Evolutionary conservation across 139 green algal genomes (phyloP).

Genomic region (Zygnema circumcarinatum): DNA sequence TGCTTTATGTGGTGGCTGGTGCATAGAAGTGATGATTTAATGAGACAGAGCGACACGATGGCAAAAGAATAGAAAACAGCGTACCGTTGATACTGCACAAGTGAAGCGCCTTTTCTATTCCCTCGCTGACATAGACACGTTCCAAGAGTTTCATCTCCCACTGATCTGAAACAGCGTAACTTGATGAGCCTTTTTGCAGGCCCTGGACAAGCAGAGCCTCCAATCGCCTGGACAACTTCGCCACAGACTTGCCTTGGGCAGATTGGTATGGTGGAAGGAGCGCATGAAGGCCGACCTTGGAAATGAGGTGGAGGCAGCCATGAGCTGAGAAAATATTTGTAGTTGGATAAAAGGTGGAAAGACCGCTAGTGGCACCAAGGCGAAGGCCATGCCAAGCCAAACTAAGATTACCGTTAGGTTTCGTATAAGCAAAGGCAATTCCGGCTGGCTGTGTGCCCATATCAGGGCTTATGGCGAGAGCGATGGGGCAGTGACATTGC

Average conservation of each 20-base stretch:
- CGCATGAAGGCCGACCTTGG: not conserved
- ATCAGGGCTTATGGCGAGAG: not conserved
- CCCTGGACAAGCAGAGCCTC: not conserved
- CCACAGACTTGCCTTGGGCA: not conserved
- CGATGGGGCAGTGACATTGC: not conserved
- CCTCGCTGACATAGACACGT: constrained; percentile 5
- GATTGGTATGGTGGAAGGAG: not conserved
- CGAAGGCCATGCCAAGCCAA: not conserved
- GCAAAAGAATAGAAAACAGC: not conserved
- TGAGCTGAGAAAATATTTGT: not conserved
- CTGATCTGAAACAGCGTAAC: not conserved
- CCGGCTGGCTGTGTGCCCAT: not conserved
- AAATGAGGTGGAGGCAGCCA: not conserved
- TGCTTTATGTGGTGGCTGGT: no score
- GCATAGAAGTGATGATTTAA: no score
- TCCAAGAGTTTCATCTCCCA: constrained; percentile 4
- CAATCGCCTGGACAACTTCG: not conserved
- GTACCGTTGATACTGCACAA: constrained; percentile 19
- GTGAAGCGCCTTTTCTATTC: constrained; percentile 1
- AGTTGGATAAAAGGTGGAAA: not conserved
- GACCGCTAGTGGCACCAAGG: not conserved
- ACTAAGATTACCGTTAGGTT: not conserved
- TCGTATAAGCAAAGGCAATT: not conserved
- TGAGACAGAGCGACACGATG: no score
- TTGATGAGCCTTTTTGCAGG: not conserved